Evolutionary conservation across 441 rosid genomes (phyloP).

Genomic region (Euphorbia corollata): DNA sequence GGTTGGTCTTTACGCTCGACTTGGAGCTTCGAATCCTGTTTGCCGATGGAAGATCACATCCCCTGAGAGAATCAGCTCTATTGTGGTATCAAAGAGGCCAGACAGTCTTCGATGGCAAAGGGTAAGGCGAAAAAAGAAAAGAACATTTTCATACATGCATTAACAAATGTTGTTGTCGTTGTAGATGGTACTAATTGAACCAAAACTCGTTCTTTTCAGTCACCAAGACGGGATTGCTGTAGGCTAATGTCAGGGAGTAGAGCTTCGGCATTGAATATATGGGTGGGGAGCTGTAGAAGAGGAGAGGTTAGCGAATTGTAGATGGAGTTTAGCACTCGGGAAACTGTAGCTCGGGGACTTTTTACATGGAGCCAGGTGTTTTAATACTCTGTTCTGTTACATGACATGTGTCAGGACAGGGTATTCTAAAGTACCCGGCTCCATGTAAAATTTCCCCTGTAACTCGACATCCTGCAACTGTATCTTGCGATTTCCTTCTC

Average conservation of each 20-base stretch:
- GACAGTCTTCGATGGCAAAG: slow-evolving; percentile 61
- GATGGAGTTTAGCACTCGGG: slow-evolving; percentile 4
- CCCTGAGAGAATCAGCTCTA: slow-evolving; percentile 43
- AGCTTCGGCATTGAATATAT: slow-evolving; percentile 45
- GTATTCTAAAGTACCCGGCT: too few species aligned
- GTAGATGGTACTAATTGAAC: background rate
- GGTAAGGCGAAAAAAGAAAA: slow-evolving; percentile 26
- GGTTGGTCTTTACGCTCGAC: slow-evolving; percentile 43
- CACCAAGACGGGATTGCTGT: slow-evolving; percentile 83
- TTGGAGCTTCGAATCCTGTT: slow-evolving; percentile 30
- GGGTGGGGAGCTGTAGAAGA: slow-evolving; percentile 57
- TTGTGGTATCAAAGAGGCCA: slow-evolving; percentile 56
- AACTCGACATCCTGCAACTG: background rate
- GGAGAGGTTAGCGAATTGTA: slow-evolving; percentile 58
- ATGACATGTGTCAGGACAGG: too few species aligned
- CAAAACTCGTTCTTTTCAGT: slow-evolving; percentile 36
- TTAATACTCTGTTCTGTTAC: too few species aligned
- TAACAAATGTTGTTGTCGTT: background rate
- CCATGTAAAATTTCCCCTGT: too few species aligned
- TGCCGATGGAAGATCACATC: slow-evolving; percentile 71
- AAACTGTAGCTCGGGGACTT: background rate
- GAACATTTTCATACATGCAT: background rate
- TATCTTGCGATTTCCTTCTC: slow-evolving; percentile 2
- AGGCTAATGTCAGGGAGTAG: slow-evolving; percentile 54
- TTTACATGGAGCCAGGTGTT: too few species aligned